A percentile compares a stretch with the other conserved stretches of the same genome.
These are phyloP conservation scores for Neonectria magnoliae DNA, from an alignment of 2,329 filamentous ascomycete genomes.

Conservation along the genomic window DNA sequence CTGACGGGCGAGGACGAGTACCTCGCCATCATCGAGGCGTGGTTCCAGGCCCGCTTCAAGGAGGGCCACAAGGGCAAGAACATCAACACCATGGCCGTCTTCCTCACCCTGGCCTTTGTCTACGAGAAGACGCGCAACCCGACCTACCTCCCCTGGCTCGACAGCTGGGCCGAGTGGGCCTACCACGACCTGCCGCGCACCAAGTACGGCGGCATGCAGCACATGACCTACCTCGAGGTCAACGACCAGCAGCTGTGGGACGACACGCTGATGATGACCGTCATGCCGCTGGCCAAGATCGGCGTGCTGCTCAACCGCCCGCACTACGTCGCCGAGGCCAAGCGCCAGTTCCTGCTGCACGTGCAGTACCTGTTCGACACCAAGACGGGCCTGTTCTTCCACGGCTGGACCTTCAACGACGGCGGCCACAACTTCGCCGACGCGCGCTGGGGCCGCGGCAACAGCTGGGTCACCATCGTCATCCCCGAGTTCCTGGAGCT, in stretches of 20 bases:
- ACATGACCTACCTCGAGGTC: slow-evolving; percentile 75
- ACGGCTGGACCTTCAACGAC: slow-evolving; percentile 82
- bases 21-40: slow-evolving; percentile 74
- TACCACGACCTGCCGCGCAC: slow-evolving; percentile 80
- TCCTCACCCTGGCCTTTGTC: slow-evolving; percentile 79
- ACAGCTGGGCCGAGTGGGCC: slow-evolving; percentile 85
- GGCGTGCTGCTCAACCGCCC: slow-evolving; percentile 75
- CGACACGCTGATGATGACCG: slow-evolving; percentile 90
- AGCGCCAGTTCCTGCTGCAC: slow-evolving; percentile 80
- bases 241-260: slow-evolving; percentile 85
- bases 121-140: slow-evolving; percentile 78
- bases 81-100: slow-evolving; percentile 85
- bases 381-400: slow-evolving; percentile 78
- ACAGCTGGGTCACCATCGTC: slow-evolving; percentile 83
- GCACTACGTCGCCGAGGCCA: slow-evolving; percentile 80
- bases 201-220: slow-evolving; percentile 77
- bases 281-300: slow-evolving; percentile 82
- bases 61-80: slow-evolving; percentile 83
- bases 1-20: slow-evolving; percentile 70
- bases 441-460: slow-evolving; percentile 69
- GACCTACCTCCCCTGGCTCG: slow-evolving; percentile 79
- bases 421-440: slow-evolving; percentile 70
- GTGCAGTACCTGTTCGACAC: slow-evolving; percentile 82
- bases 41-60: slow-evolving; percentile 75
- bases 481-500: slow-evolving; percentile 84